A percentile compares a stretch with the other conserved stretches of the same genome.
These are phyloP conservation scores for Coniella vitis DNA, from an alignment of 2,329 filamentous ascomycete species.

Conservation along the genomic window DNA sequence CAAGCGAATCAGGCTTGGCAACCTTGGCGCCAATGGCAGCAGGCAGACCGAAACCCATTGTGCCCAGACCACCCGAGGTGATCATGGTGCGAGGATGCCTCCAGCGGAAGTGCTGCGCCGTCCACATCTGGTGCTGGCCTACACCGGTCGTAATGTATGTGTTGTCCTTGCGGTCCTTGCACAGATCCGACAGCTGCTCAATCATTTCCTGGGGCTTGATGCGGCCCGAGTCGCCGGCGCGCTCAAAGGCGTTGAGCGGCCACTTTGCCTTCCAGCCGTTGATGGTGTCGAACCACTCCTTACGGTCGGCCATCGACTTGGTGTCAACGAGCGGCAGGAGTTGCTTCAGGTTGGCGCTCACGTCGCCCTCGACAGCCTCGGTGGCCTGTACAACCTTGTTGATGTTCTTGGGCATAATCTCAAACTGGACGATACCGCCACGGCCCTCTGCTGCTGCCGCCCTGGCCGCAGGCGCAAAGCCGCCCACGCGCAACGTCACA, in stretches of 20 bases:
- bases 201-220: conserved; percentile 96
- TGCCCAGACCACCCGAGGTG: conserved; percentile 90
- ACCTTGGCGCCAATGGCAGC: conserved; percentile 95
- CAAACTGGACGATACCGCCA: conserved; percentile 94
- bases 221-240: conserved; percentile 63
- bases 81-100: conserved; percentile 87
- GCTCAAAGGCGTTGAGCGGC: conserved; percentile 77
- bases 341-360: conserved; percentile 67
- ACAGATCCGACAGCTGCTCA: conserved; percentile 80
- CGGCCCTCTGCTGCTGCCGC: conserved; percentile 76
- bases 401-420: conserved; percentile 99
- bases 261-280: conserved; percentile 85
- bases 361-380: conserved; percentile 90
- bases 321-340: conserved; percentile 67
- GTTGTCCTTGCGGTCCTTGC: conserved; percentile 69
- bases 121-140: conserved; percentile 99
- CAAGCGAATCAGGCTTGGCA: conserved; percentile 64
- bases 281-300: conserved; percentile 87
- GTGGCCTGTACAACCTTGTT: conserved; percentile 98
- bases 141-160: conserved; percentile 92
- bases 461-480: conserved; percentile 86
- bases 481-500: conserved; percentile 72
- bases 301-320: conserved; percentile 57
- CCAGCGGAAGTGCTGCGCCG: conserved; percentile 95
- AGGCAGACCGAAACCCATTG: conserved; percentile 93